Base-by-base conservation (phyloP, 2,329 filamentous ascomycete species). In the Fusarium xylarioides region DNA sequence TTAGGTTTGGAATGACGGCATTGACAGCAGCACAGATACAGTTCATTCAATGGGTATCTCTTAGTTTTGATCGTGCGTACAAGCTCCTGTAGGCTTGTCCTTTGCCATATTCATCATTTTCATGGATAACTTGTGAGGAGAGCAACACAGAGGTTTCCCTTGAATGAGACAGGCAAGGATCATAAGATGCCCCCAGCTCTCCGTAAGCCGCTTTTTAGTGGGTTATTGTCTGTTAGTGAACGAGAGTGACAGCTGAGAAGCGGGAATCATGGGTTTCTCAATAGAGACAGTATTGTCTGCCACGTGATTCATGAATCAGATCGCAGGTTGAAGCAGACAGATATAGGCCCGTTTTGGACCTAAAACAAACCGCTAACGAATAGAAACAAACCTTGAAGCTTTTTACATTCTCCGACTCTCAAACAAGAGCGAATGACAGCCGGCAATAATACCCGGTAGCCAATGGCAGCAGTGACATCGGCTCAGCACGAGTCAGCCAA, bases 401-500 rank as follows among this genome's bases (percentile, higher is more conserved):
- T 18, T 57, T 60, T 30, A 50, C 44, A 57, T 63, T 73, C 66
- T 57, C 62, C 42, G 53, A 53, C 54, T 65, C 35, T 66, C 58
- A 69, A 70, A 53, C 66, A 50, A 54, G 44, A 62, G 34, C 44
- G 68, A 66, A 66, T 72, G 68, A 58, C 60, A 72, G 37, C 68
- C 50, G 42, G 42, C 50, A 50, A 50, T n/a, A 55, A 40, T 35
- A n/a, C 32, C 56, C 54, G 30, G 28, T 19, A 49, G 52, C 58
- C 66, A 76, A 73, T 70, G 49, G 47, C 67, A 76, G n/a, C 38
- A 55, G 46, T 58, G 52, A 42, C 42, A 38, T 44, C 64, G 56
- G 63, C 42, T 62, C 43, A 44, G 62, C 40, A 47, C 59, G 61
- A 69, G 65, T 64, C 61, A 75, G 67, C 75, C 75, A 77, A 77